Evolutionary conservation across 2,329 filamentous ascomycete genomes (phyloP).

Genomic region (Penicillium sp.): DNA sequence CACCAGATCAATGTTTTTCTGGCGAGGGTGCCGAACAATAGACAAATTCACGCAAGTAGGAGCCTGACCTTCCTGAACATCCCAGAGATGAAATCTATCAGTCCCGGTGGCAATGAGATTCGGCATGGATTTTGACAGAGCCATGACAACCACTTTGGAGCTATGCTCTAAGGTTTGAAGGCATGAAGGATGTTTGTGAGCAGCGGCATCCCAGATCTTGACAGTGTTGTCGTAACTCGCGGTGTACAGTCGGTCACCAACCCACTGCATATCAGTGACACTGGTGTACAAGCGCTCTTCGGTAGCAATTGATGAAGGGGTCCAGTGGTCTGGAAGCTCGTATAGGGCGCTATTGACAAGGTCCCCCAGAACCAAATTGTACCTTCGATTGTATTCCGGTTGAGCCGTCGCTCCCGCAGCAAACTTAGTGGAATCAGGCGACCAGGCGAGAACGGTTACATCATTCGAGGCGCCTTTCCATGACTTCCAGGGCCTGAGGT

Average conservation of each 20-base stretch:
- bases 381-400: conserved; percentile 58
- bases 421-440: conserved; percentile 54
- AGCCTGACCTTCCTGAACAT: conserved; percentile 29
- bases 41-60: conserved; percentile 29
- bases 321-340: conserved; percentile 57
- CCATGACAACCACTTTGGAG: conserved; percentile 54
- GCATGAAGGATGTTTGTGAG: conserved; percentile 29
- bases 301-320: conserved; percentile 45
- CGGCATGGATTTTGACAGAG: conserved; percentile 41
- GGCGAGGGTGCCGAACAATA: conserved; percentile 18
- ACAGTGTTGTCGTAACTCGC: conserved; percentile 58
- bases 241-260: conserved; percentile 51
- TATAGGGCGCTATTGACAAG: conserved; percentile 42
- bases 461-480: conserved; percentile 63
- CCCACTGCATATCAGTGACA: conserved; percentile 57
- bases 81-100: conserved; percentile 40
- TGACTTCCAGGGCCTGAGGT: conserved; percentile 45
- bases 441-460: conserved; percentile 59
- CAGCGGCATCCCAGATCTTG: conserved; percentile 56
- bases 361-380: conserved; percentile 59
- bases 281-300: conserved; percentile 58
- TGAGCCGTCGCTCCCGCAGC: conserved; percentile 60
- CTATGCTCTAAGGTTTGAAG: conserved; percentile 45
- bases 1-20: conserved; percentile 35
- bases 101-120: conserved; percentile 52